These are phyloP conservation scores for Cercospora sp. DNA, from an alignment of 2,329 filamentous ascomycete species.

Conservation along the genomic window DNA sequence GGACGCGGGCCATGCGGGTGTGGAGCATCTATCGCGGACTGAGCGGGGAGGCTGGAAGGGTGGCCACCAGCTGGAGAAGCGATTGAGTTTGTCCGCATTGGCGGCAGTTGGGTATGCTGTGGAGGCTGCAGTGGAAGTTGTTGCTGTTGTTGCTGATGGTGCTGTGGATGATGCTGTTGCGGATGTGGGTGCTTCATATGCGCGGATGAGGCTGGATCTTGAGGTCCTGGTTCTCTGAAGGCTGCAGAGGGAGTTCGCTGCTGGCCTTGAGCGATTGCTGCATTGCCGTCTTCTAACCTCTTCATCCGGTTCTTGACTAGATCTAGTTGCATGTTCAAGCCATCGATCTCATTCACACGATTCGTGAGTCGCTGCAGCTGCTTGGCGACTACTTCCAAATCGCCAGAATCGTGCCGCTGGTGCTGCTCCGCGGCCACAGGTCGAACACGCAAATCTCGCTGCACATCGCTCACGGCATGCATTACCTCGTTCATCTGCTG, in stretches of 20 bases:
- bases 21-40: constrained; percentile 19
- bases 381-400: constrained; percentile 48
- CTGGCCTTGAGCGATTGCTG: constrained; percentile 14
- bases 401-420: constrained; percentile 34
- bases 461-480: constrained; percentile 40
- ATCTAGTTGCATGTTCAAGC: constrained; percentile 49
- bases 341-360: constrained; percentile 50
- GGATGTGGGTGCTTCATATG: neutral
- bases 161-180: constrained; percentile 9
- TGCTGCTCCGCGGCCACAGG: constrained; percentile 23
- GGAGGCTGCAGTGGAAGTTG: constrained; percentile 12
- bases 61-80: constrained; percentile 26
- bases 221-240: constrained; percentile 7
- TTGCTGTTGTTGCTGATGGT: constrained; percentile 16
- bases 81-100: constrained; percentile 31
- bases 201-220: constrained; percentile 7
- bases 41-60: constrained; percentile 21
- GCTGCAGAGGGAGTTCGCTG: constrained; percentile 8
- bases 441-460: constrained; percentile 39
- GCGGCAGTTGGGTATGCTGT: constrained; percentile 27
- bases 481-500: constrained; percentile 42
- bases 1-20: constrained; percentile 20
- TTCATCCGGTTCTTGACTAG: constrained; percentile 51
- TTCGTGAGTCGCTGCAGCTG: constrained; percentile 42
- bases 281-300: constrained; percentile 34